Evolutionary conservation across 805 yeast genomes (phyloP), one percentile per base, ranked within the genome.

Genomic region (Kluyveromyces wickerhamii): DNA sequence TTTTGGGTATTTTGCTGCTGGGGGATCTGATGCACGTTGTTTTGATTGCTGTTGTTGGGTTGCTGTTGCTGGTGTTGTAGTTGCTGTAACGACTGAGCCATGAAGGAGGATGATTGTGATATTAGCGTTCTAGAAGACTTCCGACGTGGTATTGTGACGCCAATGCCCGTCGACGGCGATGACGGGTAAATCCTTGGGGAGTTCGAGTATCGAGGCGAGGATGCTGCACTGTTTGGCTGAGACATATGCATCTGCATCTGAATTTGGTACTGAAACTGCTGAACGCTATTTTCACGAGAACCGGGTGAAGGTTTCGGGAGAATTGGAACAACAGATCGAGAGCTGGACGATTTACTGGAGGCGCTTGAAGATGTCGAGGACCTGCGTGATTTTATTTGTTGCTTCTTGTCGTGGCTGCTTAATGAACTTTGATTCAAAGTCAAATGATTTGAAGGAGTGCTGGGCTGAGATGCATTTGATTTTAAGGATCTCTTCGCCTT

Each of bases 321-420:
- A 18, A 59, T 59, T 2, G 62, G 62, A 2, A 59, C 57, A 34
- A 53, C 47, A 12, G 60, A 48, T 25, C 56, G 48, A 1, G 60
- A 48, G 7, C 56, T 48, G 1, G 60, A 52, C 11, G 41, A 44
- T 16, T 53, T 49, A 26, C 57, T 51, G 1, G 58, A 55, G 17
- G 44, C 48, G 18, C 49, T 50, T 4, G 59, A 50, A 5, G 62
- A 54, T 10, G 44, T 48, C 37, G 61, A 55, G 27, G 49, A 47
- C 35, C 59, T 48, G 34, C 61, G 48, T 6, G 53, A 47, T 30
- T 49, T 47, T 11, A 32, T 25, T 16, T 44, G 29, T 34, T 37
- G 27, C 23, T 38, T 45, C 17, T 32, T 41, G 32, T 46, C 44
- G 33, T 45, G 52, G 19, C 38, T 42, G 42, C 41, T 42, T 19